Base-by-base conservation (phyloP, 1,284 basidiomycete genomes). In the Ustilago cynodontis region DNA sequence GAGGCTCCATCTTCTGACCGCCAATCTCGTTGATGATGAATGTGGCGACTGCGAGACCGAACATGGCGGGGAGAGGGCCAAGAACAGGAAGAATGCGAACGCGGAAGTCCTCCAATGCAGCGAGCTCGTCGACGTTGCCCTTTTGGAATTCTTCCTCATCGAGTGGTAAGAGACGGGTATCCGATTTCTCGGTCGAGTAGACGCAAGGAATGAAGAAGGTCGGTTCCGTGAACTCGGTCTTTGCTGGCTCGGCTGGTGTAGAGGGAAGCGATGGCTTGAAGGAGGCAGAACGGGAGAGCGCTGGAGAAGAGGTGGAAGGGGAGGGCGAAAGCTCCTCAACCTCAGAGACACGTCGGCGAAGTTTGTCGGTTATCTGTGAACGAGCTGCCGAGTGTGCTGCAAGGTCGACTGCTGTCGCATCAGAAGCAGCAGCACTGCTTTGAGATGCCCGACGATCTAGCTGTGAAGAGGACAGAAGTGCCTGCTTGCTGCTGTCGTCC, bases 141-240 rank as follows among this genome's bases (percentile, higher is more conserved):
- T 93, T 94, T 80, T 92, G 88, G 85, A 95, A 95, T 86, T 98
- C 95, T 71, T 95, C 93, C 70, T 98, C 94, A 0, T 93, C 90
- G 0, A 99, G 88, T 0, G 96, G 97, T 2, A 98, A 90, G 1
- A 99, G 88, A 76, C 93, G 93, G 52, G 87, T 87, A 18, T 92
- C 89, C 0, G 95, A 94, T 26, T 94, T 92, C 86, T 98, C 95
- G 5, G 95, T 98, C 1, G 94, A 96, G 87, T 96, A 99, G 4
- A 97, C 94, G n/a, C 80, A 82, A 3, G 83, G 83, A 24, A 85
- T 75, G 39, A 72, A 77, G 60, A 74, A 77, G n/a, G 56, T 56
- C 33, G 73, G 60, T 18, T 70, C 77, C 8, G 65, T 65, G 22
- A 45, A 28, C 24, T 65, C 67, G 18, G 52, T 47, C 3, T 45